Evolutionary conservation across 805 yeast species (phyloP).

Genomic region (Ogataea methanolica): DNA sequence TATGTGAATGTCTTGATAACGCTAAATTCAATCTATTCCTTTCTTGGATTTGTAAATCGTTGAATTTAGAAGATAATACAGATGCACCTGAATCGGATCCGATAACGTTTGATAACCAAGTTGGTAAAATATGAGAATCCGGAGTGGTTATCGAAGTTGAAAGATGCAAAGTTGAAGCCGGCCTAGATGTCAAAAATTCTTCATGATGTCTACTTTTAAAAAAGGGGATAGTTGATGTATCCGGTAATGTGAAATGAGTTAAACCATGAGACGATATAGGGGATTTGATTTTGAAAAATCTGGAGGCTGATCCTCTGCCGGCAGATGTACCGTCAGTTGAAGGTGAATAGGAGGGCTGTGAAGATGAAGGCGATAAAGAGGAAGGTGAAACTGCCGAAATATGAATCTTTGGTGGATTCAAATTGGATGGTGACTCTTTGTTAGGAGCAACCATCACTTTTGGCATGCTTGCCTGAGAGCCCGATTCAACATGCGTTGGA

Average conservation of each 20-base stretch:
- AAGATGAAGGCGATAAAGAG: conserved; percentile 18
- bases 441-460: conserved; percentile 16
- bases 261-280: conserved; percentile 33
- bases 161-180: conserved; percentile 26
- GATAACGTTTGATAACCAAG: conserved; percentile 45
- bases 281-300: conserved; percentile 10
- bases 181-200: conserved; percentile 33
- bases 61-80: conserved; percentile 49
- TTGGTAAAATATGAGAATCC: conserved; percentile 36
- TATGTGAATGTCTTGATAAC: conserved; percentile 23
- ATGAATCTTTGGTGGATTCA: conserved; percentile 11
- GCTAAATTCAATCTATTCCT: conserved; percentile 56
- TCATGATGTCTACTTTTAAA: conserved; percentile 51
- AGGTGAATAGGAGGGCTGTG: conserved; percentile 11
- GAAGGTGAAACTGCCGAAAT: conserved; percentile 14
- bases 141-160: conserved; percentile 17
- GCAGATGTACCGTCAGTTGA: conserved; percentile 14
- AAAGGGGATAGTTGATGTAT: conserved; percentile 35
- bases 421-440: conserved; percentile 8
- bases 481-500: conserved; percentile 25
- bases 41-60: conserved; percentile 64
- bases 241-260: conserved; percentile 53
- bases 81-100: conserved; percentile 34
- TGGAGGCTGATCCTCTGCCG: not conserved
- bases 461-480: conserved; percentile 14